Evolutionary conservation across 306 rosid genomes (phyloP), one percentile per base, ranked within the genome.

Genomic region (Ceratonia siliqua): DNA sequence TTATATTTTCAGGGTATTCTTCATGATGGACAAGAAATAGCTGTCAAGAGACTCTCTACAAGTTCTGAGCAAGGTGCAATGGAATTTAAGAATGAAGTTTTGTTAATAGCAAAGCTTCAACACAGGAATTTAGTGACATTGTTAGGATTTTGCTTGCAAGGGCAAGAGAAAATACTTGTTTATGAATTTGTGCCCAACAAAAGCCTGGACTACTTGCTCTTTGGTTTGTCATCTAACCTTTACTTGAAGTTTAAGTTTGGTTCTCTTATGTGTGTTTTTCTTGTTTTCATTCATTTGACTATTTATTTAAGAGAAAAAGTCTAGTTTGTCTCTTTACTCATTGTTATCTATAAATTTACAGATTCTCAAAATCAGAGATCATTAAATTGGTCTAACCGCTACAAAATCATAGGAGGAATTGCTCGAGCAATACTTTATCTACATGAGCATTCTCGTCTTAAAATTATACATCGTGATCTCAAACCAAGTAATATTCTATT

Each of bases 401-500:
- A 24, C 7, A 71, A 75, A 1, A 75, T 88, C 24, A 77, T 86
- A 8, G 21, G 17, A 10, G 86, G 89, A 0, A 63, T 83, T 58
- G 85, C 86, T 38, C 59, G 52, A 42, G 88, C 81, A 18, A 79
- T 83, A 43, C 75, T 85, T 27, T 85, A 83, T 52, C 74, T 88
- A 4, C 92, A 85, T 15, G 78, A 83, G 21, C 77, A 88, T 57
- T 88, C 85, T 41, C 68, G 74, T 0, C 62, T 84, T 3, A 80
- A 74, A 74, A 70, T 83, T 18, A 82, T 86, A 1, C 85, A 86
- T 2, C 74, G 84, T 24, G 90, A 88, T 75, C 78, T 88, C 2
- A 88, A 88, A 77, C 76, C 81, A 4, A 83, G 85, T 28, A 88
- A 86, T 30, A 25, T 88, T 13, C 14, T 88, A 1, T 53, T 86